A percentile compares a stretch with the other conserved stretches of the same genome.
Conservation (phyloP, 768 basidiomycete genomes). For the Collybia nuda region DNA sequence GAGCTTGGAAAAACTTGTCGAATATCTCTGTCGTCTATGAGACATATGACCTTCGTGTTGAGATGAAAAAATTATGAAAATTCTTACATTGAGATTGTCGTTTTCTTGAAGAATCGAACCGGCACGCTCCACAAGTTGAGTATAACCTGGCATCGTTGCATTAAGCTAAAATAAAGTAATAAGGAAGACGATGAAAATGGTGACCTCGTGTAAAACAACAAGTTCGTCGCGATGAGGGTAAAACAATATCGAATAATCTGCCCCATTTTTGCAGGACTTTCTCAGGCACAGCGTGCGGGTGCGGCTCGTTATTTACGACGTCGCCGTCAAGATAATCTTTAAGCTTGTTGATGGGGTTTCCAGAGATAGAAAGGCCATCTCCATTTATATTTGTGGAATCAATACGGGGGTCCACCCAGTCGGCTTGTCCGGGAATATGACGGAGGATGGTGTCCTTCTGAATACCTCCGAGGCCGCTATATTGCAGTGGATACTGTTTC, state of each 20-base stretch:
- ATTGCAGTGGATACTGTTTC: slow-evolving; percentile 37
- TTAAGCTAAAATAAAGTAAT: background rate
- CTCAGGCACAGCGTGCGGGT: slow-evolving; percentile 48
- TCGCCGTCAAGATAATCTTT: slow-evolving; percentile 40
- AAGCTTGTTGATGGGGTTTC: slow-evolving; percentile 20
- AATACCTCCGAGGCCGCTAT: slow-evolving; percentile 27
- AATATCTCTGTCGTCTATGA: slow-evolving; percentile 61
- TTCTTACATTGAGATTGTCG: slow-evolving; percentile 58
- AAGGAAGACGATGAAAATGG: background rate
- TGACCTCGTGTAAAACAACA: slow-evolving; percentile 84
- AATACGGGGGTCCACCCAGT: slow-evolving; percentile 41
- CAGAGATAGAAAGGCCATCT: background rate
- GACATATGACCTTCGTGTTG: background rate
- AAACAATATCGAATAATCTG: slow-evolving; percentile 75
- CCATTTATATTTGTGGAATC: background rate
- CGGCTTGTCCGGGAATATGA: slow-evolving; percentile 48
- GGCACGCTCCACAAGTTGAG: slow-evolving; percentile 71
- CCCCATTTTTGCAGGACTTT: slow-evolving; percentile 75
- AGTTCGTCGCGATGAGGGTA: slow-evolving; percentile 56
- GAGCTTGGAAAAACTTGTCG: slow-evolving; percentile 49
- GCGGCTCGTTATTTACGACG: slow-evolving; percentile 7
- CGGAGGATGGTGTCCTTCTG: slow-evolving; percentile 35
- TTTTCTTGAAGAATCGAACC: slow-evolving; percentile 79
- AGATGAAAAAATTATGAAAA: no score
- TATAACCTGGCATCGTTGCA: slow-evolving; percentile 55